Base-by-base conservation (phyloP, 371 early-diverging fungal species). In the Batrachochytrium dendrobatidis region DNA sequence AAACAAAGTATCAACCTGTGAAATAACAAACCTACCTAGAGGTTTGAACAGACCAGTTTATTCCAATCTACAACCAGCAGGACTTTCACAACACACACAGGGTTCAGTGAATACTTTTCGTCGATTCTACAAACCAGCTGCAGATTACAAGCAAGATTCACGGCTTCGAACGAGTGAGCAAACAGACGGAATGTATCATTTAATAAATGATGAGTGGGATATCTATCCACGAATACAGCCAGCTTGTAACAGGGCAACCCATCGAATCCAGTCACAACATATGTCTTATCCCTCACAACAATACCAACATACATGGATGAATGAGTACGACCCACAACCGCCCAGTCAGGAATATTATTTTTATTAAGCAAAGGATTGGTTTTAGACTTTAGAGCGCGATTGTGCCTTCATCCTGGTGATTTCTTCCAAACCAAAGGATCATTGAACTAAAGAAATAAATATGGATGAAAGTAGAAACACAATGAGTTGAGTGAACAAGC, bases 401-500 rank as follows among this genome's bases (percentile, higher is more conserved):
- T 12, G 25, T 12, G 25, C 26, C 50, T 18, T 49, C 50, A 2
- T 49, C 50, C 2, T 3, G 3, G 3, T 2, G 3, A 31, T 75
- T 72, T 33, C 73, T 29, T 10, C 76, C 76, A 53, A 75, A 75
- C 76, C 76, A 75, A 8, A 75, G 56, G n/a, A 66, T 55, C 76
- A 75, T 75, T 7, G 75, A 75, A 29, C 72, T 71, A 49, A 28
- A 28, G n/a, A n/a, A n/a, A n/a, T n/a, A n/a, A n/a, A n/a, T n/a
- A 17, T n/a, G 33, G 7, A 39, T 34, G 22, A 34, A 34, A 0
- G 53, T 26, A 31, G 24, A 15, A 34, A n/a, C n/a, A n/a, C n/a
- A n/a, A n/a, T n/a, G n/a, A n/a, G n/a, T 15, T 31, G 3, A 34
- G 25, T 8, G 2, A 26, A 17, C 22, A 4, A 48, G 12, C 7